Conservation (phyloP, 2,329 filamentous ascomycete genomes). For the Rhynchosporium agropyri region DNA sequence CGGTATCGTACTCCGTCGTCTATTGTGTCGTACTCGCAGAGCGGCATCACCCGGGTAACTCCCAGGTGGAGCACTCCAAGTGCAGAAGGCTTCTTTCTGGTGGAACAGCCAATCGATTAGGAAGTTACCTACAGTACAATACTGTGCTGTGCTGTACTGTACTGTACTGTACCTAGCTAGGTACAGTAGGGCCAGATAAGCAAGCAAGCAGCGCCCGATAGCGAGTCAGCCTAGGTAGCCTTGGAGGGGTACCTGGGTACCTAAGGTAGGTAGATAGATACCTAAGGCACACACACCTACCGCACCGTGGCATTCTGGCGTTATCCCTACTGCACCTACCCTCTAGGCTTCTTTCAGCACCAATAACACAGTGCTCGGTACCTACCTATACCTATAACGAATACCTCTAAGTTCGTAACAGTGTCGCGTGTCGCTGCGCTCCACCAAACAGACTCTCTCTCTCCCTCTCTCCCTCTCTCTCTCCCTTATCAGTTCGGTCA, state of each 20-base stretch:
- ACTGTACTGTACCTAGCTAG: no score
- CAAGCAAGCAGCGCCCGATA: background rate
- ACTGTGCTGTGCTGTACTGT: no score
- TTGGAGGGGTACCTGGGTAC: no score
- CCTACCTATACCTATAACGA: no score
- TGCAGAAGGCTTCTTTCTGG: constrained; percentile 12
- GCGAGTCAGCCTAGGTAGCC: background rate
- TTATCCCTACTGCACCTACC: no score
- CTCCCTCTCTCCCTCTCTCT: background rate
- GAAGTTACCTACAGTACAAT: no score
- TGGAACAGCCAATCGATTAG: background rate
- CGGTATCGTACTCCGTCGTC: background rate
- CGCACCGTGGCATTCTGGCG: background rate
- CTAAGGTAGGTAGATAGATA: no score
- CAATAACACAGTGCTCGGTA: background rate
- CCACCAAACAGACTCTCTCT: background rate
- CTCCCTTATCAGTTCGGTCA: constrained; percentile 10
- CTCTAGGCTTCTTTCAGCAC: background rate
- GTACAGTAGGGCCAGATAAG: background rate
- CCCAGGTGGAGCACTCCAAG: background rate
- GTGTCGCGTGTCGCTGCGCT: background rate
- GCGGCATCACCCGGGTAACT: no score
- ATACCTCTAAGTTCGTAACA: background rate
- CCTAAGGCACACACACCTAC: no score
- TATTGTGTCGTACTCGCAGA: background rate